A percentile compares a stretch with the other conserved stretches of the same genome.
phyloP scores from a whole-genome alignment of 2,329 filamentous ascomycete species.

The Simplicillium aogashimaense region DNA sequence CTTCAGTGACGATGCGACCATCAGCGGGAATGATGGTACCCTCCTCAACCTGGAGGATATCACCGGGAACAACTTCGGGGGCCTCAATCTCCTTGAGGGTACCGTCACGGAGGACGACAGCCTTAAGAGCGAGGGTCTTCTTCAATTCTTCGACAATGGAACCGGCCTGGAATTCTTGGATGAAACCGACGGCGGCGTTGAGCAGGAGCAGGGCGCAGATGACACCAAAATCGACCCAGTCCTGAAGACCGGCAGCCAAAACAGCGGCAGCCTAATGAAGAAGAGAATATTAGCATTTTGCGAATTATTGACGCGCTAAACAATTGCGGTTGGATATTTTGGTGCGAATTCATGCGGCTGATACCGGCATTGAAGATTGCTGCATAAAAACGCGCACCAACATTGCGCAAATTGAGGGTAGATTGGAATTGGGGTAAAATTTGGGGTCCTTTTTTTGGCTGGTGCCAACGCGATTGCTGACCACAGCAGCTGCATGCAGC shows the following conservation, averaged over 20 bases:
- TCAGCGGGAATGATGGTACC: conserved; percentile 88
- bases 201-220: conserved; percentile 76
- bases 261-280: conserved; percentile 55
- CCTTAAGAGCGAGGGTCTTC: conserved; percentile 82
- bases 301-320: too few species aligned
- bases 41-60: conserved; percentile 83
- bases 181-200: conserved; percentile 77
- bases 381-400: too few species aligned
- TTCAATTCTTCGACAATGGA: conserved; percentile 87
- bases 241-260: conserved; percentile 72
- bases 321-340: too few species aligned
- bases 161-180: conserved; percentile 83
- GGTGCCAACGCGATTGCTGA: too few species aligned
- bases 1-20: conserved; percentile 74
- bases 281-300: conserved; percentile 14
- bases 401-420: too few species aligned
- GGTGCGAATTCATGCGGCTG: too few species aligned
- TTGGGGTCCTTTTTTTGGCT: too few species aligned
- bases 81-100: conserved; percentile 70
- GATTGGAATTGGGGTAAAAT: too few species aligned
- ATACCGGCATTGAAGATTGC: too few species aligned
- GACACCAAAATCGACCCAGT: conserved; percentile 91
- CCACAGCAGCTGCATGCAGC: too few species aligned
- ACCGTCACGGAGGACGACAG: conserved; percentile 73
- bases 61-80: conserved; percentile 76